phyloP scores from a whole-genome alignment of 371 early-diverging fungal genomes.

The Mucor sp. region DNA sequence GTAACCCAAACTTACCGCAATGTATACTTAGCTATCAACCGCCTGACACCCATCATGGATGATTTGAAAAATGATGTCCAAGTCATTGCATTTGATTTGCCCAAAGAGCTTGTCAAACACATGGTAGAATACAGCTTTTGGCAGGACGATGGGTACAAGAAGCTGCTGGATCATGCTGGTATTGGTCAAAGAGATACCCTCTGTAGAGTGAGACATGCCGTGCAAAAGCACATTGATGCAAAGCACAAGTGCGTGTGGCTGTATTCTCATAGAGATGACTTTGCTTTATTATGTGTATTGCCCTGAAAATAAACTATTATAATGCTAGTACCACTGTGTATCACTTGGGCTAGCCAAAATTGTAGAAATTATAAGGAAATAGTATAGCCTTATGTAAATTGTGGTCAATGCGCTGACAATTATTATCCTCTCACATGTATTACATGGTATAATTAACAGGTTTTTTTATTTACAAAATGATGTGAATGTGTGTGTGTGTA shows the following conservation, averaged over 20 bases:
- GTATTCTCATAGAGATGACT: constrained; percentile 73
- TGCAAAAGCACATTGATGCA: constrained; percentile 61
- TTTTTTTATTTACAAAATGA: background rate
- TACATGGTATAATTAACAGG: background rate
- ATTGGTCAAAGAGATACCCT: constrained; percentile 44
- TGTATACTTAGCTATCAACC: constrained; percentile 51
- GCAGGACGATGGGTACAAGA: constrained; percentile 67
- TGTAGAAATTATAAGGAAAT: background rate
- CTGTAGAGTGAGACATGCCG: constrained; percentile 58
- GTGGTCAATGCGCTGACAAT: background rate
- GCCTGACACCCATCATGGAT: constrained; percentile 56
- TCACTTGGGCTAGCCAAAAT: background rate
- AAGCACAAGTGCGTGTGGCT: constrained; percentile 71
- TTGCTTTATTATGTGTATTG: constrained; percentile 51
- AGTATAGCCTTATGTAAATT: background rate
- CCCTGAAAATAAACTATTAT: constrained; percentile 6
- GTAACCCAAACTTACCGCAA: too few species aligned
- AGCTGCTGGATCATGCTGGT: constrained; percentile 34
- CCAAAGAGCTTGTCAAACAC: constrained; percentile 58
- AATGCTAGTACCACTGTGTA: background rate
- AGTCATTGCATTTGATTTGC: constrained; percentile 71
- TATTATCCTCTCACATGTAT: too few species aligned
- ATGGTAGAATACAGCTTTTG: constrained; percentile 62
- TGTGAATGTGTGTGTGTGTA: background rate
- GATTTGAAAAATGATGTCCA: constrained; percentile 59